phyloP scores from a whole-genome alignment of 495 filamentous ascomycete genomes.

The Xylaria longipes region DNA sequence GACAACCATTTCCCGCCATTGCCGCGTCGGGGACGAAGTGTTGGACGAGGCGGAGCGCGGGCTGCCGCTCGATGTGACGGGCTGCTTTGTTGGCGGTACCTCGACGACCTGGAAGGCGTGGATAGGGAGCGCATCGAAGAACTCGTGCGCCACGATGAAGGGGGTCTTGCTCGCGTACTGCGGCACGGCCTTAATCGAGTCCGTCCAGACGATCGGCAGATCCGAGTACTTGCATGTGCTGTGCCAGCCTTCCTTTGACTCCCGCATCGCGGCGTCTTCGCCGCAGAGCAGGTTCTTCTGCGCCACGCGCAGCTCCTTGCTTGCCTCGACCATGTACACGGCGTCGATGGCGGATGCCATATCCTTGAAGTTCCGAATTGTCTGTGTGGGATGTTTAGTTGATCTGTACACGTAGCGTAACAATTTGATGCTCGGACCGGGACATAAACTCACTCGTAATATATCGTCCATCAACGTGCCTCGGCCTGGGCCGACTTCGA shows the following conservation, averaged over 20 bases:
- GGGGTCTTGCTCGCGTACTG: conserved; percentile 70
- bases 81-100: conserved; percentile 55
- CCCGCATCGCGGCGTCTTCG: conserved; percentile 66
- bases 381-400: conserved; percentile 54
- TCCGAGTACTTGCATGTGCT: conserved; percentile 76
- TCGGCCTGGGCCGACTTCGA: conserved; percentile 93
- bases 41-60: conserved; percentile 44
- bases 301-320: conserved; percentile 70
- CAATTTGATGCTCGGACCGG: neutral
- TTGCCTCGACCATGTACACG: conserved; percentile 92
- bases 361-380: conserved; percentile 79
- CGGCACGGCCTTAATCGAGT: conserved; percentile 81
- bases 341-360: conserved; percentile 79
- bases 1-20: conserved; percentile 91
- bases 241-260: conserved; percentile 75
- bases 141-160: conserved; percentile 95
- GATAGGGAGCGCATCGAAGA: conserved; percentile 98
- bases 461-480: conserved; percentile 98
- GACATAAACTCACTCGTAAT: conserved; percentile 69
- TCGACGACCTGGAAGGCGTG: conserved; percentile 82
- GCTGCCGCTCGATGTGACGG: conserved; percentile 44
- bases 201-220: conserved; percentile 84
- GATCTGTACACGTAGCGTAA: neutral
- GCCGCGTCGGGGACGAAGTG: conserved; percentile 54
- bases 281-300: conserved; percentile 89